Base-by-base conservation (phyloP, 1,139 yeast genomes). In the Suhomyces wounanorum region DNA sequence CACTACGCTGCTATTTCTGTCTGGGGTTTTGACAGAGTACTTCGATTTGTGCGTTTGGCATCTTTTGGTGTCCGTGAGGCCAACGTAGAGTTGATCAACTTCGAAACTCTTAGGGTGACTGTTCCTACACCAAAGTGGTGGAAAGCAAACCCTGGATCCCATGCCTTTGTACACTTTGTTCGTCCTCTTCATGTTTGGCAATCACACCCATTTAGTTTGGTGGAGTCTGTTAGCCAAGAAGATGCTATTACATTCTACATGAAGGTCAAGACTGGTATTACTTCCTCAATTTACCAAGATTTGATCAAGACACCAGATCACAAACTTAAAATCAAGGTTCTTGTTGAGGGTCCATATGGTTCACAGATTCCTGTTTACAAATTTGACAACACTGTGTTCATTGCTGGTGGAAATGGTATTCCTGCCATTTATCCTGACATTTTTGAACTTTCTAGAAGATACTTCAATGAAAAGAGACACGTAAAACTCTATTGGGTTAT, bases 341-440 rank as follows among this genome's bases (percentile, higher is more conserved):
- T 76, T 7, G 63, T 84, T 13, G 90, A 85, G 58, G 90, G 90
- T 0, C 89, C 90, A 0, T 85, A 85, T 59, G 61, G 62, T 2
- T 38, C 50, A 7, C 48, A 49, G 3, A 17, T 49, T 11, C 61
- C 63, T 5, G 49, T 57, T 43, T 56, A 57, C 35, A 55, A 56
- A 30, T 58, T 52, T 49, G 58, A 54, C 41, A 52, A 53, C 10
- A 59, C 55, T 31, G 52, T 61, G 9, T 61, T 60, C 47, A 40
- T 62, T 16, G 87, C 86, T 2, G 87, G 90, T 52, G 92, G 92
- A 42, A 84, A 85, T 52, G 96, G 96, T 54, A 77, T 88, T 53
- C 87, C 95, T 1, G 77, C 76, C 7, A 55, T 72, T 40, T 71
- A 64, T 53, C 61, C 64, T 17, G 71, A 71, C 56, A 70, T 70